phyloP scores from a whole-genome alignment of 1,139 yeast genomes.

The Candida sp. region DNA sequence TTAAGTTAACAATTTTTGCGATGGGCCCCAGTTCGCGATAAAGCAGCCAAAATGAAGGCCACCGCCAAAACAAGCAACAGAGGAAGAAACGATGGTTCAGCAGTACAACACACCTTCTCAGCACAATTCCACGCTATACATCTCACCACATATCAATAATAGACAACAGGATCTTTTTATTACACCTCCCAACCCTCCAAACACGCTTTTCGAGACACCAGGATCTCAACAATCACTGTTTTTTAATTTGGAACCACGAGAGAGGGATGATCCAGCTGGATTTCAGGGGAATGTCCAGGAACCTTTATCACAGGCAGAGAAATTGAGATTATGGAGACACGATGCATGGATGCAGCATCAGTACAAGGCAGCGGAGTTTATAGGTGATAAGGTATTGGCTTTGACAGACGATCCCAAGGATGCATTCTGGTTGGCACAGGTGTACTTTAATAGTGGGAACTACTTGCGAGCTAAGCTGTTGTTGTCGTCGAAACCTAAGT shows the following conservation, averaged over 20 bases:
- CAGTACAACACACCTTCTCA: conserved; percentile 40
- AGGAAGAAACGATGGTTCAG: conserved; percentile 20
- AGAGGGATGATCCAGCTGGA: conserved; percentile 6
- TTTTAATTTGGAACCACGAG: conserved; percentile 23
- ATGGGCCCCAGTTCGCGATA: not conserved
- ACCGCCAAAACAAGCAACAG: not conserved
- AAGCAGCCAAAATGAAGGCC: not conserved
- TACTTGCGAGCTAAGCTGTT: conserved; percentile 77
- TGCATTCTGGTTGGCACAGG: conserved; percentile 97
- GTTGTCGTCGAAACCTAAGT: conserved; percentile 38
- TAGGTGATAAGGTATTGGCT: conserved; percentile 85
- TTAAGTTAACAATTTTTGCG: not conserved
- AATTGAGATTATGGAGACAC: conserved; percentile 87
- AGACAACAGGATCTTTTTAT: conserved; percentile 47
- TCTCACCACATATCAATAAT: conserved; percentile 55
- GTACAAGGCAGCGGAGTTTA: conserved; percentile 82
- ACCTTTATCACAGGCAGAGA: conserved; percentile 79
- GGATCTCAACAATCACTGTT: conserved; percentile 41
- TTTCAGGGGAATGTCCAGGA: conserved; percentile 12
- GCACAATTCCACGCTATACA: conserved; percentile 60
- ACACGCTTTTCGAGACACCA: conserved; percentile 41
- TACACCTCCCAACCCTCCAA: conserved; percentile 55
- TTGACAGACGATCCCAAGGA: conserved; percentile 85
- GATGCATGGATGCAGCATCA: conserved; percentile 95
- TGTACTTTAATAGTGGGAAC: conserved; percentile 70